Base-by-base conservation (phyloP, 257 asterid genomes). In the Capsicum rhomboideum region DNA sequence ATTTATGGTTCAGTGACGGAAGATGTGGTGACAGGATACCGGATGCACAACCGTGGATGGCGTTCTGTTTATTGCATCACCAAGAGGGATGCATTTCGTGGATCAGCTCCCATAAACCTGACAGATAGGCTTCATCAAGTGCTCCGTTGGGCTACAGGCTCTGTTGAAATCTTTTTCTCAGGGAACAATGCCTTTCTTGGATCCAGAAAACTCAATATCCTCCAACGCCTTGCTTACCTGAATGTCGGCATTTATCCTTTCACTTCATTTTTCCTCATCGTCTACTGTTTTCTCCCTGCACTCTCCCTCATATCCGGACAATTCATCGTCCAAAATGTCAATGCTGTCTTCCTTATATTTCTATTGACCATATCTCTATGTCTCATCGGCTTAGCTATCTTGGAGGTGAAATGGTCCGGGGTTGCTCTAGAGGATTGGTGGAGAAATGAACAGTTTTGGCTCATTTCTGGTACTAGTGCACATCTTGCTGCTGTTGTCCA, bases 41-140 rank as follows among this genome's bases (percentile, higher is more conserved):
- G 89, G 12, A 89, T 89, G 92, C 92, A 89, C 61, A 89, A 89
- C 77, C 83, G 90, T 31, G 90, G 92, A 10, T 89, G 92, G 92
- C 84, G 90, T 31, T 89, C 90, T 13, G 74, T 89, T 13, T 89
- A 89, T 37, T 89, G 89, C 59, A 55, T 89, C 80, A 88, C 92
- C 9, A 89, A 88, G 75, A 82, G 89, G 1, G 92, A 89, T 8
- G 92, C 92, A 0, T 89, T 89, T 66, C 92, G 89, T 0, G 92
- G 92, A 52, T 84, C 92, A 18, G 92, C 92, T 6, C 92, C 90
- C 8, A 88, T 89, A 58, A 89, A 89, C 34, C 88, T 89, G 63
- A 89, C 92, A 7, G 92, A 89, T 44, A 85, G 90, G 72, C 86
- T 89, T 20, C 90, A 89, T 34, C 91, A 90, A 46, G 91, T 88